These are phyloP conservation scores for Plasmodium adleri DNA, from an alignment of 169 alveolate species.

Conservation along the genomic window DNA sequence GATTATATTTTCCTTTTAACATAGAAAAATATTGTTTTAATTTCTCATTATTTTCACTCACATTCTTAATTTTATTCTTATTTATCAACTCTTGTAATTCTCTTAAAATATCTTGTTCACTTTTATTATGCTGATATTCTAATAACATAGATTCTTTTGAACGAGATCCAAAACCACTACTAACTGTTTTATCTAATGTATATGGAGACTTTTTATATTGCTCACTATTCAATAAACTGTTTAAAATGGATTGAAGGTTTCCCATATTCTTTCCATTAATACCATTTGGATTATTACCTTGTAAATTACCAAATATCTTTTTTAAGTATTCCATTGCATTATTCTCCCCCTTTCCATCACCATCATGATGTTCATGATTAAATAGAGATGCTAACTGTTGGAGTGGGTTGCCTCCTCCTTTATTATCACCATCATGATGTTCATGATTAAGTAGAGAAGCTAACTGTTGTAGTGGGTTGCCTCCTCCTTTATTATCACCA, in stretches of 20 bases:
- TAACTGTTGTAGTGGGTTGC: too few relatives aligned
- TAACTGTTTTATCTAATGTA: conserved; percentile 50
- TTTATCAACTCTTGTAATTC: conserved; percentile 47
- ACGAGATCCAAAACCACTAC: not conserved
- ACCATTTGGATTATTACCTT: conserved; percentile 4
- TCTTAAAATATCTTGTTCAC: conserved; percentile 13
- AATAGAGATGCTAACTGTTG: not conserved
- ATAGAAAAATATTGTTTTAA: conserved; percentile 9
- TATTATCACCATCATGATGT: conserved; percentile 4
- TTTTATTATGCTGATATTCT: conserved; percentile 12
- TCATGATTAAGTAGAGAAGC: too few relatives aligned
- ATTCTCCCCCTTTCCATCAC: not conserved
- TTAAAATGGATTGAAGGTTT: conserved; percentile 28
- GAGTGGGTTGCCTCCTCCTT: not conserved
- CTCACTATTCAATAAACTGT: conserved; percentile 21
- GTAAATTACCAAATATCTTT: conserved; percentile 7
- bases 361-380: not conserved
- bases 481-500: too few relatives aligned
- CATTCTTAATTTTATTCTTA: conserved; percentile 26
- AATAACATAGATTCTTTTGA: conserved; percentile 21
- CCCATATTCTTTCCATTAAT: conserved; percentile 15
- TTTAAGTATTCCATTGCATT: conserved; percentile 4
- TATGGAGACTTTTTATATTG: conserved; percentile 20
- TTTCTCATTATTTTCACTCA: conserved; percentile 38
- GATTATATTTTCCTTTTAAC: conserved; percentile 41